These are phyloP conservation scores for Aspergillus sp. DNA, from an alignment of 2,329 filamentous ascomycete genomes.

Conservation along the genomic window DNA sequence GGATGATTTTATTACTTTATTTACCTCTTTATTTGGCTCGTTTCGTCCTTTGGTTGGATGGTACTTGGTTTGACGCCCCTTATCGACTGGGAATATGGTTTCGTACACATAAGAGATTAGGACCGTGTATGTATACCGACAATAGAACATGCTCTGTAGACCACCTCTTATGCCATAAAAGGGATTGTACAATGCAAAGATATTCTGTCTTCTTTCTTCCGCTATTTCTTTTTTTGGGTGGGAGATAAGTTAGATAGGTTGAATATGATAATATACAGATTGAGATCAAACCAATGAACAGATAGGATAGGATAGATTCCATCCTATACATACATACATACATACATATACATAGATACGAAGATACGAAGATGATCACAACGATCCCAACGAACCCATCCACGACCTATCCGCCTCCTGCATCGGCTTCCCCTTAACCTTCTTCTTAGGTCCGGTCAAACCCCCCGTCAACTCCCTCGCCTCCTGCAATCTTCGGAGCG, in stretches of 20 bases:
- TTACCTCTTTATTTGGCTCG: not conserved
- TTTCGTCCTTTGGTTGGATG: too few species aligned
- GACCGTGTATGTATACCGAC: too few species aligned
- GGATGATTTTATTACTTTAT: slow-evolving; percentile 11
- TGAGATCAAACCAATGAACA: not conserved
- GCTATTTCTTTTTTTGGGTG: too few species aligned
- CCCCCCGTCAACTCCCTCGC: slow-evolving; percentile 35
- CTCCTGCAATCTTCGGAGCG: slow-evolving; percentile 45
- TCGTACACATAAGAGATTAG: too few species aligned
- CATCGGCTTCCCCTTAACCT: not conserved
- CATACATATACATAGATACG: too few species aligned
- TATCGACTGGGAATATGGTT: too few species aligned
- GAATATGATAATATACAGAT: not conserved
- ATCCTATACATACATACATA: not conserved
- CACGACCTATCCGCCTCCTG: slow-evolving; percentile 26
- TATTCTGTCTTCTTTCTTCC: not conserved
- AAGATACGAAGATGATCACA: too few species aligned
- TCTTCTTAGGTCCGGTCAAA: slow-evolving; percentile 8
- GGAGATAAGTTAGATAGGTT: too few species aligned
- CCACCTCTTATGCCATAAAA: too few species aligned
- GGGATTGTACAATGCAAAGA: too few species aligned
- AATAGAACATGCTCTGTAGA: too few species aligned
- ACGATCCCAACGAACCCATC: slow-evolving; percentile 36
- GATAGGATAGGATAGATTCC: not conserved
- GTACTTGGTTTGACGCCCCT: too few species aligned